Percentiles rank a stretch among this genome's conserved stretches.
Evolutionary conservation across 1,284 basidiomycete genomes (phyloP).

Genomic region (Microbotryomycetes sp.): DNA sequence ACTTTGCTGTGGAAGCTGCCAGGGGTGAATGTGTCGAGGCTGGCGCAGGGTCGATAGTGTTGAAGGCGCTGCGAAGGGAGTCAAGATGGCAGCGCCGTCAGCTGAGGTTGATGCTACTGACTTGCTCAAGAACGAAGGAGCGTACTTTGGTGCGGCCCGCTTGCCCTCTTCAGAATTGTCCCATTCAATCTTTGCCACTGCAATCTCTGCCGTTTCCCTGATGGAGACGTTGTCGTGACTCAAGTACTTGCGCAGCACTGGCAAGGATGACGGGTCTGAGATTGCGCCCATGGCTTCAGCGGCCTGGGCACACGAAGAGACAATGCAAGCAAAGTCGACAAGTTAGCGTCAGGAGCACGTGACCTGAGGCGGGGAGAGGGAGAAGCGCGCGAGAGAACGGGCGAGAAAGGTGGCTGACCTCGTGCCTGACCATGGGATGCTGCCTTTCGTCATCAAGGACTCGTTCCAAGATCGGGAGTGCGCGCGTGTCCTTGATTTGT

Average conservation of each 20-base stretch:
- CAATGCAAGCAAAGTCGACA: neutral
- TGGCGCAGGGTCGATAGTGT: slow-evolving; percentile 92
- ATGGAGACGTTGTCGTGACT: slow-evolving; percentile 61
- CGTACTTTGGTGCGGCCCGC: slow-evolving; percentile 30
- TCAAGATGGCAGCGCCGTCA: neutral
- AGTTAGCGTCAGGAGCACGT: neutral
- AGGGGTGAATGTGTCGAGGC: slow-evolving; percentile 44
- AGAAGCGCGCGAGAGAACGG: neutral
- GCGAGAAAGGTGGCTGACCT: slow-evolving; percentile 50
- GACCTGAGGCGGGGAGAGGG: neutral
- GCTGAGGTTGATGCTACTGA: neutral
- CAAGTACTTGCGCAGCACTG: slow-evolving; percentile 65
- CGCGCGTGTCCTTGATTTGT: slow-evolving; percentile 69
- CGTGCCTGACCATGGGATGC: slow-evolving; percentile 97
- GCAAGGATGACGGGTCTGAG: slow-evolving; percentile 59
- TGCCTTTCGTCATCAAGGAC: slow-evolving; percentile 64
- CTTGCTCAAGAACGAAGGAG: no score
- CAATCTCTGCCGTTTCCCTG: slow-evolving; percentile 95
- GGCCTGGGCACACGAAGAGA: slow-evolving; percentile 50
- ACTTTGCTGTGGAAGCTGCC: slow-evolving; percentile 28
- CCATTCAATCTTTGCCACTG: slow-evolving; percentile 89
- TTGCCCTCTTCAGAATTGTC: slow-evolving; percentile 56
- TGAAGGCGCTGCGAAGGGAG: slow-evolving; percentile 52
- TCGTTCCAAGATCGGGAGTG: slow-evolving; percentile 68
- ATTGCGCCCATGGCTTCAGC: slow-evolving; percentile 98